A percentile compares a stretch with the other conserved stretches of the same genome.
phyloP scores from a whole-genome alignment of 2,329 filamentous ascomycete species.

The Tolypocladium tropicale region DNA sequence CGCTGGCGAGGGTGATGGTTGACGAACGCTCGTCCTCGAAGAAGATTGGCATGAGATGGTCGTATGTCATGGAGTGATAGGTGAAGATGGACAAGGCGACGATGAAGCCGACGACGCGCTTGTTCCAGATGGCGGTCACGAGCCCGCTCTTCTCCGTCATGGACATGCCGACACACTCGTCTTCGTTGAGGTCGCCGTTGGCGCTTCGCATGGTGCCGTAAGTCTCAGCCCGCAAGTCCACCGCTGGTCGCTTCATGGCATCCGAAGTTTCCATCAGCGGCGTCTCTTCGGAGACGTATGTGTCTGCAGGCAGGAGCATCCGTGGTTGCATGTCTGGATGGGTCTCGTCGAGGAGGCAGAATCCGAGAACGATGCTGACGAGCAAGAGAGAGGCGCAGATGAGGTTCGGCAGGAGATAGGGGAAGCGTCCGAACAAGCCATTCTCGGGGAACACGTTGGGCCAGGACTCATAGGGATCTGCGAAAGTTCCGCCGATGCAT shows the following conservation, averaged over 20 bases:
- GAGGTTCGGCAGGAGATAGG: constrained; percentile 83
- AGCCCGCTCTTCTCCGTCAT: constrained; percentile 22
- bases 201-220: constrained; percentile 59
- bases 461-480: constrained; percentile 65
- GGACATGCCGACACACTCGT: constrained; percentile 16
- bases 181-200: constrained; percentile 36
- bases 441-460: constrained; percentile 57
- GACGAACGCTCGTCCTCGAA: constrained; percentile 62
- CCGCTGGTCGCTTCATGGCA: constrained; percentile 59
- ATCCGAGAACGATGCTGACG: constrained; percentile 71
- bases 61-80: constrained; percentile 92
- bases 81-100: constrained; percentile 83
- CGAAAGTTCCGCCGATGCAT: constrained; percentile 78
- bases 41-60: constrained; percentile 86
- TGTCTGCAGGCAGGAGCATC: constrained; percentile 33
- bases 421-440: constrained; percentile 66
- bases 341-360: constrained; percentile 75
- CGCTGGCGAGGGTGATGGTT: constrained; percentile 23
- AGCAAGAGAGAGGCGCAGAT: constrained; percentile 70
- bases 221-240: constrained; percentile 66
- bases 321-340: constrained; percentile 69
- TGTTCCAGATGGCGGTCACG: constrained; percentile 36
- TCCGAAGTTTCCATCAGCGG: constrained; percentile 68
- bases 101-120: constrained; percentile 63
- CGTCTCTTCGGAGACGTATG: constrained; percentile 54